Percentiles rank a stretch among this genome's conserved stretches.
Evolutionary conservation across 345 rosid genomes (phyloP).

Genomic region (Camelina sativa): DNA sequence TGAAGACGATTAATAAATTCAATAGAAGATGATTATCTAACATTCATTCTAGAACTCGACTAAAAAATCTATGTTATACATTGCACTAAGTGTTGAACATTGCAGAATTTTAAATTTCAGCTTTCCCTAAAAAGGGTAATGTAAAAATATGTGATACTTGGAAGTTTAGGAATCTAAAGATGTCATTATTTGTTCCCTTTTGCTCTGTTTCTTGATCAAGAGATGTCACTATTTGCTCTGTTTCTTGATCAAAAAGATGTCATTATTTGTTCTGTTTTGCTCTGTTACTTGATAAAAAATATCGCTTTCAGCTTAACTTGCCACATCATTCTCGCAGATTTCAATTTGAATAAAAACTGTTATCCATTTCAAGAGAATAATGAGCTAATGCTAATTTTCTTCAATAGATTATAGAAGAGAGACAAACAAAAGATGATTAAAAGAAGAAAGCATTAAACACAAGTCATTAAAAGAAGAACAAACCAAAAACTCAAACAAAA

Average conservation of each 20-base stretch:
- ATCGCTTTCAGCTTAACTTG: too few relatives aligned
- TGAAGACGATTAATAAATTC: not conserved
- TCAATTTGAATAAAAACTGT: not conserved
- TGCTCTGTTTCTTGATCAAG: too few relatives aligned
- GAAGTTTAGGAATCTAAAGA: too few relatives aligned
- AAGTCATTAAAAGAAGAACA: too few relatives aligned
- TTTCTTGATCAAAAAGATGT: conserved; percentile 15
- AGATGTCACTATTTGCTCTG: not conserved
- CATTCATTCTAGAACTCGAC: not conserved
- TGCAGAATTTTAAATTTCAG: not conserved
- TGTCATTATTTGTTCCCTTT: too few relatives aligned
- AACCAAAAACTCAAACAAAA: too few relatives aligned
- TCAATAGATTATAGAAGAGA: not conserved
- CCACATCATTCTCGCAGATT: conserved; percentile 41
- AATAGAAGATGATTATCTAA: not conserved
- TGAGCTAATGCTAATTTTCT: not conserved
- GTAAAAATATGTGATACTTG: too few relatives aligned
- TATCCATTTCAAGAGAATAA: not conserved
- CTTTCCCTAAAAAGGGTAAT: too few relatives aligned
- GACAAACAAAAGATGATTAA: conserved; percentile 37
- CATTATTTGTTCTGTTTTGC: not conserved
- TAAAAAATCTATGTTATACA: not conserved
- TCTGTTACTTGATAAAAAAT: conserved; percentile 44
- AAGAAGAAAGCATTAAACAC: too few relatives aligned
- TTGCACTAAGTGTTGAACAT: not conserved